Evolutionary conservation across 257 asterid genomes (phyloP).

Genomic region (Plantago major): DNA sequence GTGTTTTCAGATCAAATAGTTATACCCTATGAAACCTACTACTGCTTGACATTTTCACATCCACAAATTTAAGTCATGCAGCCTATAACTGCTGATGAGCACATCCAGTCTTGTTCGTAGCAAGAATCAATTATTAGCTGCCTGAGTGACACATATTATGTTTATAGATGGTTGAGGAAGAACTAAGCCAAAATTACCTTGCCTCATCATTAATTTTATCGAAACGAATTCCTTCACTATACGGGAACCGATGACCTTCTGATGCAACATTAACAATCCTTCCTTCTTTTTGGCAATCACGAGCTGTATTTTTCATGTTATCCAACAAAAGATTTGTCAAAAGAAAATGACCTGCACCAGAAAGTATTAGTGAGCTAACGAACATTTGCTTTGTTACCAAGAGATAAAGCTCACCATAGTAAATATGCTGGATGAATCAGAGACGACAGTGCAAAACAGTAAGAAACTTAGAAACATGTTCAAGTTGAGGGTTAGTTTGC

Average conservation of each 20-base stretch:
- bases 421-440: too few species aligned
- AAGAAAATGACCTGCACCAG: conserved; percentile 50
- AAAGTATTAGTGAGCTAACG: background rate
- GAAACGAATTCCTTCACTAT: conserved; percentile 42
- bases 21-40: too few species aligned
- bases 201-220: conserved; percentile 47
- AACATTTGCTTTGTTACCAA: background rate
- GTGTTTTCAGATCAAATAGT: too few species aligned
- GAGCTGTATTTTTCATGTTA: conserved; percentile 51
- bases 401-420: background rate
- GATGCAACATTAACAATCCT: conserved; percentile 61
- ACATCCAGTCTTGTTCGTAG: background rate
- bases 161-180: conserved; percentile 8
- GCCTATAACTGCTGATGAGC: background rate
- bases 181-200: conserved; percentile 25
- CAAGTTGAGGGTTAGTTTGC: background rate
- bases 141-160: background rate
- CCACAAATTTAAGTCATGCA: background rate
- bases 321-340: conserved; percentile 51
- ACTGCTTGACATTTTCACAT: background rate
- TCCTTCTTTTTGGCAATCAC: conserved; percentile 47
- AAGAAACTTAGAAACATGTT: too few species aligned
- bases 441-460: too few species aligned
- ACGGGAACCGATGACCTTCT: conserved; percentile 30
- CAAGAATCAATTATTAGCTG: background rate